Evolutionary conservation across 768 basidiomycete genomes (phyloP).

Genomic region (Suillus decipiens): DNA sequence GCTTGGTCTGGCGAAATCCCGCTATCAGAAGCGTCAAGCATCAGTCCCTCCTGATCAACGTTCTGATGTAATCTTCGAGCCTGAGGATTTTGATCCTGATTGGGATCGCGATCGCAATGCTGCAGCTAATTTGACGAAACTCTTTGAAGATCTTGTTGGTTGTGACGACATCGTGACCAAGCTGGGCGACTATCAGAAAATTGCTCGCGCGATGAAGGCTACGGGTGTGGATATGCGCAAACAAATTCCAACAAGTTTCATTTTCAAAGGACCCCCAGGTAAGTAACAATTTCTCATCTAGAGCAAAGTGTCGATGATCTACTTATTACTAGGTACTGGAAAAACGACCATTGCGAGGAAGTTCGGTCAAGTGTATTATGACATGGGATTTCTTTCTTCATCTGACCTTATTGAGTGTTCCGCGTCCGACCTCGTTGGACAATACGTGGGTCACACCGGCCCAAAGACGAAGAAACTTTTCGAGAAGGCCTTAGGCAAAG

Average conservation of each 20-base stretch:
- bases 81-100: slow-evolving; percentile 64
- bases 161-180: slow-evolving; percentile 53
- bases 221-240: slow-evolving; percentile 45
- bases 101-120: slow-evolving; percentile 52
- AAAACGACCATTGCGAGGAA: slow-evolving; percentile 66
- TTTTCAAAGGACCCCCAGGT: slow-evolving; percentile 78
- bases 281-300: slow-evolving; percentile 14
- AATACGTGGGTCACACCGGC: slow-evolving; percentile 73
- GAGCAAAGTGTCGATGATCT: neutral
- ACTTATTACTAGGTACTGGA: slow-evolving; percentile 50
- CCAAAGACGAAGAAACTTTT: slow-evolving; percentile 62
- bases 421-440: slow-evolving; percentile 66
- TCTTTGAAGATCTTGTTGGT: slow-evolving; percentile 67
- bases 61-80: slow-evolving; percentile 36
- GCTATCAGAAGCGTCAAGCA: slow-evolving; percentile 43
- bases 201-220: slow-evolving; percentile 44
- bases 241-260: slow-evolving; percentile 62
- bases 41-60: slow-evolving; percentile 23
- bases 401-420: slow-evolving; percentile 67
- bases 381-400: slow-evolving; percentile 58
- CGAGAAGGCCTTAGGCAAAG: slow-evolving; percentile 65
- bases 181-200: slow-evolving; percentile 52
- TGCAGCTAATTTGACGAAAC: slow-evolving; percentile 47
- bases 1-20: slow-evolving; percentile 49
- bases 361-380: slow-evolving; percentile 61